Evolutionary conservation across 2,329 filamentous ascomycete genomes (phyloP).

Genomic region (Fusarium irregulare): DNA sequence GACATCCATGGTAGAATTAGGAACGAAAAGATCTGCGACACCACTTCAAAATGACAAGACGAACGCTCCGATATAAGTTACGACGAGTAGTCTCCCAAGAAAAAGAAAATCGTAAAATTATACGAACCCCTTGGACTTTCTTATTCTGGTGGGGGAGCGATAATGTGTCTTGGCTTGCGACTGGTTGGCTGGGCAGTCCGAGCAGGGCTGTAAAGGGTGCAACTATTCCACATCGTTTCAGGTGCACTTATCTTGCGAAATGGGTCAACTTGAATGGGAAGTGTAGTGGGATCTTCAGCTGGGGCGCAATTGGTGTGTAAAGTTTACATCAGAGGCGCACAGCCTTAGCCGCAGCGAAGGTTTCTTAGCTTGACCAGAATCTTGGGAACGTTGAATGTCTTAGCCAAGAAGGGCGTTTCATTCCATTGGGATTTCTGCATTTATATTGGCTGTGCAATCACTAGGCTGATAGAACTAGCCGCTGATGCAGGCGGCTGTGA

Average conservation of each 20-base stretch:
- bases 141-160: neutral
- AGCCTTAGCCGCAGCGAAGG: neutral
- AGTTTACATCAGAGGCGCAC: neutral
- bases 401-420: neutral
- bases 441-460: neutral
- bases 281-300: neutral
- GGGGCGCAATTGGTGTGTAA: neutral
- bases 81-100: neutral
- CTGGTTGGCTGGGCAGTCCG: neutral
- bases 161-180: neutral
- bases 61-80: neutral
- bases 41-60: neutral
- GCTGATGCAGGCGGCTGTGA: neutral
- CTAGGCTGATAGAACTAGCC: neutral
- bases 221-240: neutral
- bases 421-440: neutral
- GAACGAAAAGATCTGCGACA: neutral
- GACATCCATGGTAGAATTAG: neutral
- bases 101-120: neutral
- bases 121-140: neutral
- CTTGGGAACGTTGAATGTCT: neutral
- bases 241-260: neutral
- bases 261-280: neutral
- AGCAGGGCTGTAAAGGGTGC: neutral
- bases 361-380: neutral